Evolutionary conservation across 495 filamentous ascomycete species (phyloP).

Genomic region (Choiromyces venosus): DNA sequence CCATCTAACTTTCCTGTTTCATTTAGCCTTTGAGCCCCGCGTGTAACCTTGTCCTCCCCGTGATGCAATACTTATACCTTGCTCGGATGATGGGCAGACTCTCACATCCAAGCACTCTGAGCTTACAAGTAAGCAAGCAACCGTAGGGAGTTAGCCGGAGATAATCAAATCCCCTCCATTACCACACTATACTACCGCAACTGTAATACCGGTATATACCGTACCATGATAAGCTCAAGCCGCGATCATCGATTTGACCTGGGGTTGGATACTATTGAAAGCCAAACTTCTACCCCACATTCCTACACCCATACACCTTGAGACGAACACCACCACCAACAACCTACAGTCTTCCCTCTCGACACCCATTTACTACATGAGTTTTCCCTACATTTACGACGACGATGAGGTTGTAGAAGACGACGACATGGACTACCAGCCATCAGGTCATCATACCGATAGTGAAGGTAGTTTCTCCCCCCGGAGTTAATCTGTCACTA

Average conservation of each 20-base stretch:
- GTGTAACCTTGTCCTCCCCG: not conserved
- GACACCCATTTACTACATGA: not conserved
- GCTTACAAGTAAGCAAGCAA: not conserved
- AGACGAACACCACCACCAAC: not conserved
- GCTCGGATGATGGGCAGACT: not conserved
- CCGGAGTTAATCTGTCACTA: not conserved
- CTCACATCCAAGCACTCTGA: not conserved
- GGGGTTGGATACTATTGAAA: not conserved
- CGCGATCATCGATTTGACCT: not conserved
- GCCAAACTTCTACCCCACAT: not conserved
- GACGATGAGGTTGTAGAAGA: conserved; percentile 2
- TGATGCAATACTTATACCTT: not conserved
- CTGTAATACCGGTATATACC: not conserved
- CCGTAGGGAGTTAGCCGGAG: not conserved
- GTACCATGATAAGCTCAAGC: not conserved
- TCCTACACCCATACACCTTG: not conserved
- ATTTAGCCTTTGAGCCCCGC: not conserved
- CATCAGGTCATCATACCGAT: conserved; percentile 20
- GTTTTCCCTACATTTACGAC: not conserved
- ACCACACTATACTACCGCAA: not conserved
- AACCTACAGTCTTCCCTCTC: not conserved
- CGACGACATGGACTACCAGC: conserved; percentile 38
- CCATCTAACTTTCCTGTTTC: not conserved
- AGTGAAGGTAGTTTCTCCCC: conserved; percentile 19
- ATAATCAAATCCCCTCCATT: not conserved